phyloP scores from a whole-genome alignment of 371 early-diverging fungal genomes.

The Gilbertella persicaria region DNA sequence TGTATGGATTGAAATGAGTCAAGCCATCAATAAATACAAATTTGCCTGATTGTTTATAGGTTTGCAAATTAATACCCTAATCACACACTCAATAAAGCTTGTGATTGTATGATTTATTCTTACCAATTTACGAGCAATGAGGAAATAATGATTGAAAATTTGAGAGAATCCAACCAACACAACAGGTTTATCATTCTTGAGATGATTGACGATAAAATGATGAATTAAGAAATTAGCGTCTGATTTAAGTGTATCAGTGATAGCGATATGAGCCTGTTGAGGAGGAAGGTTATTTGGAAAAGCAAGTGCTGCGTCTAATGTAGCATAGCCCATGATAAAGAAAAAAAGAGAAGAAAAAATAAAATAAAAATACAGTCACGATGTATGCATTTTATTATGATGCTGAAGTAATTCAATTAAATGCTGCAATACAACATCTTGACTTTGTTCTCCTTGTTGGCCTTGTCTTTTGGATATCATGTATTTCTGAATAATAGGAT shows the following conservation, averaged over 20 bases:
- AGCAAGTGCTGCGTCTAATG: slow-evolving; percentile 51
- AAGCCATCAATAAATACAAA: slow-evolving; percentile 67
- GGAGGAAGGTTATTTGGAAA: slow-evolving; percentile 53
- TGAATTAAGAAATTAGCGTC: slow-evolving; percentile 72
- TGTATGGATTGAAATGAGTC: slow-evolving; percentile 56
- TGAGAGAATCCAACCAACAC: slow-evolving; percentile 68
- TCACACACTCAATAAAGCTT: neutral
- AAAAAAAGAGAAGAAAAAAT: slow-evolving; percentile 5
- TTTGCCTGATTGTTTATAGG: slow-evolving; percentile 51
- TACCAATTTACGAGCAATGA: slow-evolving; percentile 72
- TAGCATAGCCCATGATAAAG: slow-evolving; percentile 52
- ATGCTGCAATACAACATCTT: slow-evolving; percentile 4
- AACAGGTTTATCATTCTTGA: slow-evolving; percentile 59
- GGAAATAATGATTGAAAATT: slow-evolving; percentile 66
- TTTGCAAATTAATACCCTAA: slow-evolving; percentile 66
- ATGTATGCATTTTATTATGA: slow-evolving; percentile 15
- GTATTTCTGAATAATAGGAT: slow-evolving; percentile 18
- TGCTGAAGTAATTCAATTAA: slow-evolving; percentile 8
- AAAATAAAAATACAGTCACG: neutral
- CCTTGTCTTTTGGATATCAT: slow-evolving; percentile 2
- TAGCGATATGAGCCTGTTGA: slow-evolving; percentile 48
- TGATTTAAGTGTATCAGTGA: slow-evolving; percentile 68
- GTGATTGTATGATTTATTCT: slow-evolving; percentile 2
- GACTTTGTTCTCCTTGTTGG: slow-evolving; percentile 1
- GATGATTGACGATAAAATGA: slow-evolving; percentile 68